Percentiles rank a stretch among this genome's conserved stretches.
Conservation (phyloP, 2,329 filamentous ascomycete genomes). For the Apiospora marii region DNA sequence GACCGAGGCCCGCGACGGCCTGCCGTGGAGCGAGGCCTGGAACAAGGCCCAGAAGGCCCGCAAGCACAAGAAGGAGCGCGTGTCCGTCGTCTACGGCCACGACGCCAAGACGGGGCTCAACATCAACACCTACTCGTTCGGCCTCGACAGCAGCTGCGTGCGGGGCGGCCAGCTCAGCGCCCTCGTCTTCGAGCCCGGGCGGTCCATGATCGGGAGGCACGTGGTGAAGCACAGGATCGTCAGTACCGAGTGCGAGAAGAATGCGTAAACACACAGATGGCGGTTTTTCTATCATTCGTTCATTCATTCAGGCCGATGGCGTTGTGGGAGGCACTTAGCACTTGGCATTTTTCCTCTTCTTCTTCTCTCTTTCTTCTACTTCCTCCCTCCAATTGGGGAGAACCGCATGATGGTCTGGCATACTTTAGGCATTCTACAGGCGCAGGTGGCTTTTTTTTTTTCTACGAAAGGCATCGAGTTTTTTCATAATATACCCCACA, state of each 20-base stretch:
- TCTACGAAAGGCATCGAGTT: constrained; percentile 3
- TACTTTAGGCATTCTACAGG: neutral
- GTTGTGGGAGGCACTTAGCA: constrained; percentile 8
- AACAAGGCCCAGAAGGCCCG: constrained; percentile 55
- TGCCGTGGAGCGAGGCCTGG: constrained; percentile 73
- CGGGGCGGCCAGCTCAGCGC: constrained; percentile 79
- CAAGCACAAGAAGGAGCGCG: constrained; percentile 46
- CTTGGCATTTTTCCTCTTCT: neutral
- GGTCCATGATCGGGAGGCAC: constrained; percentile 36
- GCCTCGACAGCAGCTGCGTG: constrained; percentile 85
- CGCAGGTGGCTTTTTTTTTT: constrained; percentile 13
- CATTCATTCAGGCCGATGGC: neutral
- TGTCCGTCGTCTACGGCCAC: constrained; percentile 87
- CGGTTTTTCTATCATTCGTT: neutral
- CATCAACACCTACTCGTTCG: constrained; percentile 74
- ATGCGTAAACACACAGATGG: neutral
- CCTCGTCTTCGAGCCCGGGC: constrained; percentile 70
- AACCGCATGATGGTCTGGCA: neutral
- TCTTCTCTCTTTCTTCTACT: neutral
- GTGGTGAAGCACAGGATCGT: constrained; percentile 34
- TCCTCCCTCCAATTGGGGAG: neutral
- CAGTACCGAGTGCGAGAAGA: constrained; percentile 32
- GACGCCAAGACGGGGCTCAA: constrained; percentile 76
- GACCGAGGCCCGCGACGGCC: constrained; percentile 58
- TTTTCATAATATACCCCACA: constrained; percentile 9